phyloP scores from a whole-genome alignment of 805 yeast genomes.

The Candida nonsorbophila region DNA sequence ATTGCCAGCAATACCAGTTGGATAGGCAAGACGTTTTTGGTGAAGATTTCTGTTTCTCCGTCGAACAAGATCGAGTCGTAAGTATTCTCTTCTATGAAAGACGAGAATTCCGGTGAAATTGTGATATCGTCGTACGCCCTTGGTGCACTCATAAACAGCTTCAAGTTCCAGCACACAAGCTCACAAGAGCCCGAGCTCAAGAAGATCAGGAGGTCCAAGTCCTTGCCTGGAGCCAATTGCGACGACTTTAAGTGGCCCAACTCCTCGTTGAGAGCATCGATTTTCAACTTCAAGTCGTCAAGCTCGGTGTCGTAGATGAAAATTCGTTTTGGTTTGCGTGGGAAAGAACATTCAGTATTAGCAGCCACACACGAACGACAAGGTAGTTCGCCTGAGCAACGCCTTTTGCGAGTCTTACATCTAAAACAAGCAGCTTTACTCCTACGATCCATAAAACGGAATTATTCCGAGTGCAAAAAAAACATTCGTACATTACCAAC shows the following conservation, averaged over 20 bases:
- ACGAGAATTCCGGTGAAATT: slow-evolving; percentile 17
- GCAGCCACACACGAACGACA: slow-evolving; percentile 14
- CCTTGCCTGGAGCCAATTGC: slow-evolving; percentile 2
- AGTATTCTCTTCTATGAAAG: slow-evolving; percentile 16
- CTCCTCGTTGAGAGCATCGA: slow-evolving; percentile 8
- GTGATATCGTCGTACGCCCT: slow-evolving; percentile 7
- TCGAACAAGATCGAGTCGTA: slow-evolving; percentile 12
- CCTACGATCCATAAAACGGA: no score
- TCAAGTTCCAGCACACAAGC: slow-evolving; percentile 18
- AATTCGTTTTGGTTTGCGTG: slow-evolving; percentile 15
- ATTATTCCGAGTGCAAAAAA: no score
- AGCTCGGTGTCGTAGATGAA: slow-evolving; percentile 16
- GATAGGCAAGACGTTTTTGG: slow-evolving; percentile 1
- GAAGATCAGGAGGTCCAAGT: slow-evolving; percentile 12
- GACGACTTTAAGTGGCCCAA: slow-evolving; percentile 1
- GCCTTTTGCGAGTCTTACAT: slow-evolving; percentile 21
- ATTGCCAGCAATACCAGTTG: neutral
- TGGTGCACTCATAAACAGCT: slow-evolving; percentile 9
- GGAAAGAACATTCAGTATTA: slow-evolving; percentile 14
- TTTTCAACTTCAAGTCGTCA: slow-evolving; percentile 13
- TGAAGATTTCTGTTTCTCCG: neutral
- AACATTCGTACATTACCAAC: no score
- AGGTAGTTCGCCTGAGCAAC: slow-evolving; percentile 20
- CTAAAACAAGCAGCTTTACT: slow-evolving; percentile 15
- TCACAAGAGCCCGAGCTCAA: slow-evolving; percentile 21